Percentiles rank a stretch among this genome's conserved stretches.
These are phyloP conservation scores for Verbascum thapsus DNA, from an alignment of 257 asterid genomes.

Conservation along the genomic window DNA sequence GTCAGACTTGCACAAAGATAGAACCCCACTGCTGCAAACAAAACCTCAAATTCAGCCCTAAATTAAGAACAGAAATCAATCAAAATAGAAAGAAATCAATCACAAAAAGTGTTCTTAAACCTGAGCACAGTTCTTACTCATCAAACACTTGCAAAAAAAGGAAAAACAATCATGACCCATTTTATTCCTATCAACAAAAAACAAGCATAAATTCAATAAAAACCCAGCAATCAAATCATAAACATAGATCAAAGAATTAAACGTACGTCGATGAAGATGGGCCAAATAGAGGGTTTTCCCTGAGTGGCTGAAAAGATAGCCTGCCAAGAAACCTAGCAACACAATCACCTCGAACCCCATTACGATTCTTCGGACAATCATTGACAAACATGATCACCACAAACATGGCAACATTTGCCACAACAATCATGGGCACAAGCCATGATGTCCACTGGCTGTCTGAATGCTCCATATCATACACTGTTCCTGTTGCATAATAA, in stretches of 20 bases:
- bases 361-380: conserved; percentile 50
- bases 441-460: conserved; percentile 66
- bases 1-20: not conserved
- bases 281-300: conserved; percentile 67
- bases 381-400: conserved; percentile 53
- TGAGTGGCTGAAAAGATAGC: conserved; percentile 59
- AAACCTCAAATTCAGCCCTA: conserved; percentile 27
- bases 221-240: too few species aligned
- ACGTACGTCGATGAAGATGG: conserved; percentile 59
- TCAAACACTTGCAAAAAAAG: not conserved
- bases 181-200: too few species aligned
- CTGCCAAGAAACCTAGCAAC: conserved; percentile 60
- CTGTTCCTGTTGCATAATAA: conserved; percentile 29
- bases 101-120: not conserved
- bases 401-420: conserved; percentile 61
- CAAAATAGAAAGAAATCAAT: conserved; percentile 14
- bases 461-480: conserved; percentile 39
- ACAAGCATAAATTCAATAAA: too few species aligned
- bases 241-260: not conserved
- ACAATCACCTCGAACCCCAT: conserved; percentile 38
- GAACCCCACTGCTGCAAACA: not conserved
- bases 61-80: not conserved
- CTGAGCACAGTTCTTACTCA: too few species aligned
- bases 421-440: conserved; percentile 59
- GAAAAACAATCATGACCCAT: not conserved